A percentile compares a stretch with the other conserved stretches of the same genome.
These are phyloP conservation scores for Carex kokanica DNA, from an alignment of 176 grass and related monocot genomes.

Conservation along the genomic window DNA sequence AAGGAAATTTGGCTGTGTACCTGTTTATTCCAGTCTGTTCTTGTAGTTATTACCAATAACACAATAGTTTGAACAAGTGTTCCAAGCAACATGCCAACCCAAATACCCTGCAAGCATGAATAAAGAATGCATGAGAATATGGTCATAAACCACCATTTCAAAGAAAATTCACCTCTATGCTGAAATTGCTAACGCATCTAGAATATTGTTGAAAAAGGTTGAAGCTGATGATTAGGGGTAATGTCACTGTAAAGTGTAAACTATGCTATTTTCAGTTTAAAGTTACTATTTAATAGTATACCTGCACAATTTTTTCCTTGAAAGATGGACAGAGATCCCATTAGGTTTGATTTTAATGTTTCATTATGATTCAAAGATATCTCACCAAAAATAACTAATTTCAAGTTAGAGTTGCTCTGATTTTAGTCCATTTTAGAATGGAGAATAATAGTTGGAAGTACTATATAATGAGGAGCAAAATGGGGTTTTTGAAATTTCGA, in stretches of 20 bases:
- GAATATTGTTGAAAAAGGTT: not conserved
- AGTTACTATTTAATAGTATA: not conserved
- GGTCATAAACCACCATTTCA: not conserved
- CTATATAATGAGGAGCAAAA: not conserved
- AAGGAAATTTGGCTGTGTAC: conserved; percentile 20
- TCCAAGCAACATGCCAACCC: conserved; percentile 82
- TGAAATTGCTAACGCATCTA: not conserved
- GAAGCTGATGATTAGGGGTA: not conserved
- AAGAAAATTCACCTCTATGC: not conserved
- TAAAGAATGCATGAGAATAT: not conserved
- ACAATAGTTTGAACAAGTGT: conserved; percentile 63
- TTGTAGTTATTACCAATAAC: conserved; percentile 55
- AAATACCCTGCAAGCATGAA: conserved; percentile 61
- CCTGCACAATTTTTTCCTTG: not conserved
- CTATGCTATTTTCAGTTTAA: not conserved
- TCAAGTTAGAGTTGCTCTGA: not conserved
- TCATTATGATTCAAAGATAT: not conserved
- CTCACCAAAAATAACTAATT: not conserved
- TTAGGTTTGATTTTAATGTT: not conserved
- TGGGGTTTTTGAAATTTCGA: not conserved
- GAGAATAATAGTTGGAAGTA: not conserved
- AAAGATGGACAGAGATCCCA: not conserved
- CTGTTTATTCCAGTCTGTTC: conserved; percentile 74
- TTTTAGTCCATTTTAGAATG: not conserved
- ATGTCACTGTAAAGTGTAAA: conserved; percentile 14